A percentile compares a stretch with the other conserved stretches of the same genome.
Evolutionary conservation across 805 yeast species (phyloP).

Genomic region (Lachancea nothofagi): DNA sequence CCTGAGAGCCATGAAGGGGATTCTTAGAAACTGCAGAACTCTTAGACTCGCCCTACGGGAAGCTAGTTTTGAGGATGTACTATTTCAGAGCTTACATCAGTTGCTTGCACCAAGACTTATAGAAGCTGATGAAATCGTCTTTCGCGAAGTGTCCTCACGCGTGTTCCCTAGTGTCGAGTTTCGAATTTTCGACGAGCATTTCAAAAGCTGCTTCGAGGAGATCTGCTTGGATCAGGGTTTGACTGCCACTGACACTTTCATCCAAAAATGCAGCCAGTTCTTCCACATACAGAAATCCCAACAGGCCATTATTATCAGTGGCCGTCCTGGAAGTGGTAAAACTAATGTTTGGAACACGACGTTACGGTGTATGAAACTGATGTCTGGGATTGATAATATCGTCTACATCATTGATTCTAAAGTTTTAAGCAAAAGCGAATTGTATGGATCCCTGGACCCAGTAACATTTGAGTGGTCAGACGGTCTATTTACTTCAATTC

Average conservation of each 20-base stretch:
- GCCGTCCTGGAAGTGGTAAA: slow-evolving; percentile 73
- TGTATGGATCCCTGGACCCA: slow-evolving; percentile 68
- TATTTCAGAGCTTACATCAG: slow-evolving; percentile 51
- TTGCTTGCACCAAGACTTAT: slow-evolving; percentile 65
- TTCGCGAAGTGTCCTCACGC: neutral
- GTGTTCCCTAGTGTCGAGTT: slow-evolving; percentile 32
- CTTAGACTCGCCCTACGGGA: slow-evolving; percentile 30
- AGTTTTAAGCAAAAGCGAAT: slow-evolving; percentile 54
- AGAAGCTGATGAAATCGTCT: slow-evolving; percentile 40
- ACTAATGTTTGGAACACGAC: slow-evolving; percentile 48
- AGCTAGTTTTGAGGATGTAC: slow-evolving; percentile 22
- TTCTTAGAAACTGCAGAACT: slow-evolving; percentile 53
- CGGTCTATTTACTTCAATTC: slow-evolving; percentile 67
- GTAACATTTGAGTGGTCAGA: slow-evolving; percentile 90
- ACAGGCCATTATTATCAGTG: slow-evolving; percentile 79
- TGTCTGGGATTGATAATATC: slow-evolving; percentile 36
- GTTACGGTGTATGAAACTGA: slow-evolving; percentile 37
- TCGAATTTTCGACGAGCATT: slow-evolving; percentile 27
- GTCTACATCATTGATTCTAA: slow-evolving; percentile 64
- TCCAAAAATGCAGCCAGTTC: slow-evolving; percentile 54
- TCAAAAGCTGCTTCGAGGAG: slow-evolving; percentile 21
- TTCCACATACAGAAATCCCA: slow-evolving; percentile 54
- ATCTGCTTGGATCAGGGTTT: slow-evolving; percentile 34
- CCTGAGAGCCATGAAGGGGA: slow-evolving; percentile 68
- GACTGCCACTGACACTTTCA: slow-evolving; percentile 38